A percentile compares a stretch with the other conserved stretches of the same genome.
These are phyloP conservation scores for Ceratorhiza oryzae-sativae DNA, from an alignment of 1,284 basidiomycete species.

Conservation along the genomic window DNA sequence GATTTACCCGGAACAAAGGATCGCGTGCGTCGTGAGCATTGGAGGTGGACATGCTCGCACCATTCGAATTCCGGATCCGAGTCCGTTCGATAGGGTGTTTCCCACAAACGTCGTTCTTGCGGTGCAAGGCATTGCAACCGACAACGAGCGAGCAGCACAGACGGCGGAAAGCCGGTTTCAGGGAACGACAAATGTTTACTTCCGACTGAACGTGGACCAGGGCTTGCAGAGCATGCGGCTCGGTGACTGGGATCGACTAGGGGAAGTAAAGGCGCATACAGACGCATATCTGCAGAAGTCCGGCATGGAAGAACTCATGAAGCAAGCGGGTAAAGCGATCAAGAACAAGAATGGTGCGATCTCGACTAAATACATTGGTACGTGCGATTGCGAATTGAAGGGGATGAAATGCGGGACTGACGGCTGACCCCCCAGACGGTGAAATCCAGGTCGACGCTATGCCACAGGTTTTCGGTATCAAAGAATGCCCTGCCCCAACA, in stretches of 20 bases:
- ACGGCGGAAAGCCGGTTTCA: neutral
- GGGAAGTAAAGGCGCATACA: slow-evolving; percentile 6
- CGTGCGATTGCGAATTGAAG: neutral
- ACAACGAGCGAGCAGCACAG: slow-evolving; percentile 16
- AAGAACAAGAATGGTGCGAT: neutral
- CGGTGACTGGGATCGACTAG: neutral
- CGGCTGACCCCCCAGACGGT: neutral
- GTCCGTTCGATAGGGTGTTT: neutral
- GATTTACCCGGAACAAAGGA: neutral
- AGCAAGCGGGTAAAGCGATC: neutral
- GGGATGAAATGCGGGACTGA: too few species aligned
- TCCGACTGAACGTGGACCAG: slow-evolving; percentile 18
- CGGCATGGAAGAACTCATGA: neutral
- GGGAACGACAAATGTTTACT: slow-evolving; percentile 1
- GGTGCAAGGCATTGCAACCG: neutral
- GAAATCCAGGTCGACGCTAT: neutral
- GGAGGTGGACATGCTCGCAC: slow-evolving; percentile 1
- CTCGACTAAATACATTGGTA: slow-evolving; percentile 9
- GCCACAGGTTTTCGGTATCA: neutral
- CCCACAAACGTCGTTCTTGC: neutral
- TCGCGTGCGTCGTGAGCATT: slow-evolving; percentile 23
- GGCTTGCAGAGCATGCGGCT: slow-evolving; percentile 13
- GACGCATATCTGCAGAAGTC: neutral
- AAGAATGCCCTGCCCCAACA: neutral
- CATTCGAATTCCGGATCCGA: neutral